Percentiles rank a stretch among this genome's conserved stretches.
Conservation (phyloP, 2,329 filamentous ascomycete genomes). For the Penicillium nordicum region DNA sequence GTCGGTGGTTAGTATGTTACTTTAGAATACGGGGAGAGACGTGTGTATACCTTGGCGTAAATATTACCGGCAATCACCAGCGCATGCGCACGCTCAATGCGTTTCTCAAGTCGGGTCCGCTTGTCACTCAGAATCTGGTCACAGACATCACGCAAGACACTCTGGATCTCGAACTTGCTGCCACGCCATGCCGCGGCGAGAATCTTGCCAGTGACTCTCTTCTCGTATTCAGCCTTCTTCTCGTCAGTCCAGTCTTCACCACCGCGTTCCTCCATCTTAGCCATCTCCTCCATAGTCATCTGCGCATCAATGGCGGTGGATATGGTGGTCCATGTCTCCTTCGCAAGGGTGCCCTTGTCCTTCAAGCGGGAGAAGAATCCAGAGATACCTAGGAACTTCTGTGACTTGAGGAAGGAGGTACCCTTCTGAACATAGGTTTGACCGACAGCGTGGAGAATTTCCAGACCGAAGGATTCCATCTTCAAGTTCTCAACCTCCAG, state of each 20-base stretch:
- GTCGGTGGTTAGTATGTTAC: constrained; percentile 10
- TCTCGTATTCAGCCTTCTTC: constrained; percentile 92
- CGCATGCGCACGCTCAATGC: constrained; percentile 86
- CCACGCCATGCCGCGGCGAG: constrained; percentile 94
- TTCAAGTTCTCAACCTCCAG: constrained; percentile 97
- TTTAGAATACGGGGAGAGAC: not conserved
- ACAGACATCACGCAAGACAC: constrained; percentile 90
- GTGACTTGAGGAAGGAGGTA: constrained; percentile 81
- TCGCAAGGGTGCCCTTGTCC: constrained; percentile 94
- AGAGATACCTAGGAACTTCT: constrained; percentile 93
- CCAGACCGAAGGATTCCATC: constrained; percentile 97
- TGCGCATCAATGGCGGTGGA: constrained; percentile 94
- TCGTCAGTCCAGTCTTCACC: constrained; percentile 99
- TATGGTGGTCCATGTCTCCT: constrained; percentile 98
- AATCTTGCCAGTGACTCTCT: constrained; percentile 95
- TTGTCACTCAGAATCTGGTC: constrained; percentile 78
- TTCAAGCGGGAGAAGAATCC: constrained; percentile 93
- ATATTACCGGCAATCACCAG: constrained; percentile 85
- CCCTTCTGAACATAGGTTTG: constrained; percentile 86
- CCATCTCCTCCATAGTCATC: constrained; percentile 99
- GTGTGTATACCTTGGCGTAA: constrained; percentile 68
- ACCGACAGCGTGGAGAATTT: constrained; percentile 93
- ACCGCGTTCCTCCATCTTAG: constrained; percentile 86
- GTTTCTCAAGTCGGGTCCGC: constrained; percentile 76
- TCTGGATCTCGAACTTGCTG: constrained; percentile 96